Base-by-base conservation (phyloP, 129 eudicot species). In the Arctium lappa region DNA sequence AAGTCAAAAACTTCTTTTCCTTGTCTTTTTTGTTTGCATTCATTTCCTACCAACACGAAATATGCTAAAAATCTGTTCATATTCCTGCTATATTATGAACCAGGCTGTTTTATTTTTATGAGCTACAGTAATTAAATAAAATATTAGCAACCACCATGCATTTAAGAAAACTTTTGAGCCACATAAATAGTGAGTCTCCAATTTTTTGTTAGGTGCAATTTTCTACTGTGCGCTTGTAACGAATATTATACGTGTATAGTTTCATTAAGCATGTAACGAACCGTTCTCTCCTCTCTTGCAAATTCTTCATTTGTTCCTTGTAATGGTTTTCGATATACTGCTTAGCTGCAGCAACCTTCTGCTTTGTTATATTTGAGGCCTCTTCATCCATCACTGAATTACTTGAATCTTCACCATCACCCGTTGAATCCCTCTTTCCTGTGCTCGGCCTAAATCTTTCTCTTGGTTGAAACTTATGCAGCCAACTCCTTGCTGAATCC, bases 261-360 rank as follows among this genome's bases (percentile, higher is more conserved):
- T 75, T 44, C 40, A 50, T 76, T 12, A 38, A 79, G 15, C 6
- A 31, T 65, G n/a, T 39, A 56, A 62, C 89, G 60, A 89, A 92
- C 97, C 98, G 82, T 77, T 95, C 97, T 79, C 83, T 92, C 82
- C 98, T 91, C 79, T 95, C 98, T 87, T 92, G 97, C 88, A 95
- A 89, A 79, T 87, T 95, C 89, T 87, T 95, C 98, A 88, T 95
- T 78, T 95, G 98, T 85, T 90, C 97, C 93, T 91, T 95, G 86
- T 92, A 95, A 89, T 95, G 97, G 37, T 95, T 95, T 80, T 95
- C 98, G 32, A 95, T 95, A 62, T 95, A 95, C 87, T 95, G 92
- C 88, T 92, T 95, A 13, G 98, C 94, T 9, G 97, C 98, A 2
- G 93, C 97, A 53, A 86, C 98, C 83, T 83, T 91, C 88, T 95